Base-by-base conservation (phyloP, 352 stramenopile species). In the Phytopythium mirpurense region DNA sequence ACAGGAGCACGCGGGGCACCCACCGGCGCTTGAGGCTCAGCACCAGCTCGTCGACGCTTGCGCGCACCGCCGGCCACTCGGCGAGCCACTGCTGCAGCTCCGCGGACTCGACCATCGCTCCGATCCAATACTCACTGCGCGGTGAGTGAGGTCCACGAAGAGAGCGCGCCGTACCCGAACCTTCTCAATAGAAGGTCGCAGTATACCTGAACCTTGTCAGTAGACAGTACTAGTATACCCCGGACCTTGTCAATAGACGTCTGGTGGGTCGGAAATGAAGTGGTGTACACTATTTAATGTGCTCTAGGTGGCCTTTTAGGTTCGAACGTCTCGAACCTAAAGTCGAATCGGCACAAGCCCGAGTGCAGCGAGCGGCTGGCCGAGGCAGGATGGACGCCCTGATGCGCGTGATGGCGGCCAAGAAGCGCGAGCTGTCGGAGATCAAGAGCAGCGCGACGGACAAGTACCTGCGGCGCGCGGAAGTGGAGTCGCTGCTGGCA, bases 21-120 rank as follows among this genome's bases (percentile, higher is more conserved):
- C 42, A 86, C 71, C 78, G 82, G 48, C 84, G 75, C 69, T 94
- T 92, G 29, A 94, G 76, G 56, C 76, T 78, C 42, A 94, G 66
- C 51, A 94, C 68, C 21, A 94, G 61, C 37, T 86, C 78, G 27
- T 91, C 77, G 21, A 91, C 76, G 26, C 77, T 67, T 7, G 72
- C 71, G 55, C 67, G 74, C 46, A 94, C 82, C n/a, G 59, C 67
- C 1, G 84, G 84, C 79, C 84, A 92, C 43, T 88, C 79, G 23
- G 70, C 67, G 55, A 94, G 74, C 84, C 84, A 92, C 23, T 82
- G 56, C 62, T 83, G 65, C 21, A 90, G 66, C 54, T 82, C 68
- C 57, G 67, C 57, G 2, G 46, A 37, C 27, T 38, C 27, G 27
- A 27, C 35, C 48, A 54, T 54, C 34, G 31, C 35, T 54, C 24